phyloP scores from a whole-genome alignment of 116 monocot genomes.

The Papilionanthe hybrid region DNA sequence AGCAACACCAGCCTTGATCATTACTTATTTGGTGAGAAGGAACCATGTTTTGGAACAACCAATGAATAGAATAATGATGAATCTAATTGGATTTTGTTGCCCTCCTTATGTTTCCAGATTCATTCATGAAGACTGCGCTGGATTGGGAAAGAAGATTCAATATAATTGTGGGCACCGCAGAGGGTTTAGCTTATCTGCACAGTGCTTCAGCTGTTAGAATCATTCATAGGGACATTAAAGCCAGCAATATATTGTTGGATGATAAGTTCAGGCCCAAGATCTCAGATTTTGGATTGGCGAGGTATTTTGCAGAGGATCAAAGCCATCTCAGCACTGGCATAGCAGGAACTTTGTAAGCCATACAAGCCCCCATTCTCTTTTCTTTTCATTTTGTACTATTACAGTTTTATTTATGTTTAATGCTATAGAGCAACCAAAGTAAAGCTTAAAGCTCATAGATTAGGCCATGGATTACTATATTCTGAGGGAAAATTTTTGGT shows the following conservation, averaged over 20 bases:
- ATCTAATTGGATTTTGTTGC: background rate
- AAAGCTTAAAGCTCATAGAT: background rate
- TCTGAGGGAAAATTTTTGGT: background rate
- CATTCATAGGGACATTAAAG: constrained; percentile 49
- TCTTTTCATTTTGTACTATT: background rate
- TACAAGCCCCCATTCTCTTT: background rate
- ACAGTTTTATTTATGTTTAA: background rate
- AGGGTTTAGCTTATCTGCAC: constrained; percentile 43
- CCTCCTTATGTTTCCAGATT: constrained; percentile 13
- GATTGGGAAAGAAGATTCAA: constrained; percentile 34
- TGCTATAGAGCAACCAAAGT: background rate
- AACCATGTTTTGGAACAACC: background rate
- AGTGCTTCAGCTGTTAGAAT: constrained; percentile 33
- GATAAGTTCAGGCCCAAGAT: constrained; percentile 41
- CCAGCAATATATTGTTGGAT: constrained; percentile 43
- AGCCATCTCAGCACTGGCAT: constrained; percentile 56
- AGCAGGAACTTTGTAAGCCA: constrained; percentile 49
- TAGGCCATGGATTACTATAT: background rate
- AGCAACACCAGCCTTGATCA: constrained; percentile 34
- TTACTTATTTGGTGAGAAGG: constrained; percentile 16
- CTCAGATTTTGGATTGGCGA: constrained; percentile 43
- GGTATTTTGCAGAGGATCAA: constrained; percentile 43
- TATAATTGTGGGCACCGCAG: constrained; percentile 39
- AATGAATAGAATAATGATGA: background rate
- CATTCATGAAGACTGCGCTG: constrained; percentile 32